Evolutionary conservation across 2,329 filamentous ascomycete genomes (phyloP).

Genomic region (Neonectria hederae): DNA sequence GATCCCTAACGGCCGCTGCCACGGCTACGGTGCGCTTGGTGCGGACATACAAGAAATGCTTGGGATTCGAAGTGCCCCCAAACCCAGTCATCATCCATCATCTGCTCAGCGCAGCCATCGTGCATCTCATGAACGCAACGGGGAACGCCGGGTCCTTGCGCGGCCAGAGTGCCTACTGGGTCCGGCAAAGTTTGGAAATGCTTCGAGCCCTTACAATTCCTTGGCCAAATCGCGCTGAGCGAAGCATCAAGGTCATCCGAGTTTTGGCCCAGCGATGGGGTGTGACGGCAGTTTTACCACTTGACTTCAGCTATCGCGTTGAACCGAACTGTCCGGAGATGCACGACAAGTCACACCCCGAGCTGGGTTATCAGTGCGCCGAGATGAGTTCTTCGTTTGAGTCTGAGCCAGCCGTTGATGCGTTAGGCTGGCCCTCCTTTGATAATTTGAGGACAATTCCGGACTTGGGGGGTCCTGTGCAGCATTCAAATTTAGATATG

Average conservation of each 20-base stretch:
- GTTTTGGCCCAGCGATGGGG: constrained; percentile 9
- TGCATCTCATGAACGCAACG: constrained; percentile 12
- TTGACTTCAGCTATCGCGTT: constrained; percentile 3
- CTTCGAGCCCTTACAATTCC: neutral
- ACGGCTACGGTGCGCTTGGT: constrained; percentile 2
- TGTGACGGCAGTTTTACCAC: neutral
- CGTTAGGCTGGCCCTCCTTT: neutral
- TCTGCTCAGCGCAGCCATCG: constrained; percentile 5
- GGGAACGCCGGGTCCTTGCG: neutral
- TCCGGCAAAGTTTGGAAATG: neutral
- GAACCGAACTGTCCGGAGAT: neutral
- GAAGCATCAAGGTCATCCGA: constrained; percentile 10
- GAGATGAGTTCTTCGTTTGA: neutral
- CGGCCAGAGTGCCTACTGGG: constrained; percentile 1
- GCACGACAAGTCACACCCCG: neutral
- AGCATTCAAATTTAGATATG: neutral
- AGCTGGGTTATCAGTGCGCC: neutral
- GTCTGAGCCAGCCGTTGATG: neutral
- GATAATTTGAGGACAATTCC: neutral
- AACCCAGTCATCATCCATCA: constrained; percentile 6
- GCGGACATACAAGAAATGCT: neutral
- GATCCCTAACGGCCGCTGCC: neutral
- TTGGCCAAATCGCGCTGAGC: constrained; percentile 3
- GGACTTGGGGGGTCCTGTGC: neutral
- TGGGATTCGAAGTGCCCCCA: neutral